Evolutionary conservation across 768 basidiomycete genomes (phyloP), one percentile per base, ranked within the genome.

Genomic region (Hypholoma fasciculare): DNA sequence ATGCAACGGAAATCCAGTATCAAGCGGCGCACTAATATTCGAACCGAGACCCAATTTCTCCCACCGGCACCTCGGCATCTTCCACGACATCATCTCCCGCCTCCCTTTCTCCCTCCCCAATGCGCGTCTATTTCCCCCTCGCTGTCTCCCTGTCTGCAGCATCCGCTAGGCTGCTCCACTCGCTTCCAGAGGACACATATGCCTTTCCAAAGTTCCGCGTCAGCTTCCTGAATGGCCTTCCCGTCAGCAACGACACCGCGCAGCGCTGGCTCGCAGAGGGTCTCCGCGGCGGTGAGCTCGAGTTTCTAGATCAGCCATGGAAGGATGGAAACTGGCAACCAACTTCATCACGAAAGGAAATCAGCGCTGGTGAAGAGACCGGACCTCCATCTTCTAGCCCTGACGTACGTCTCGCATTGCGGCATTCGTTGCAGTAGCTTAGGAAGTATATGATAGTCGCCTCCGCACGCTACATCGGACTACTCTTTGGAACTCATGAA

Each of bases 141-240:
- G 63, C 70, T 65, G 53, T 65, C 66, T 58, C 62, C 64, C 47
- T 70, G 56, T 57, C 58, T 58, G 44, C 69, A 54, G 65, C 71
- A 51, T 67, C 72, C 42, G 72, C 81, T 40, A 77, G 79, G 52
- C 62, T 85, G n/a, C 69, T 87, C 27, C 86, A 91, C 67, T 84
- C 88, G 8, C 79, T 92, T 47, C 91, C 92, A 27, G 89, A 93
- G 65, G 92, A 94, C 65, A 77, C 85, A 14, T 82, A 85, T 70
- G 87, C 92, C 0, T 92, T 88, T 68, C 93, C 92, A 62, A 94
- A 94, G 69, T 89, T 84, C 69, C 81, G 84, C 42, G 87, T 94
- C 59, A 75, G 85, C 40, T 94, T 91, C 72, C 82, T 94, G 67
- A 90, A 91, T 68, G 82, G 82, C 57, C 82, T 86, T n/a, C 92